Evolutionary conservation across 352 stramenopile genomes (phyloP), one percentile per base, ranked within the genome.

Genomic region (Bremia lactucae): DNA sequence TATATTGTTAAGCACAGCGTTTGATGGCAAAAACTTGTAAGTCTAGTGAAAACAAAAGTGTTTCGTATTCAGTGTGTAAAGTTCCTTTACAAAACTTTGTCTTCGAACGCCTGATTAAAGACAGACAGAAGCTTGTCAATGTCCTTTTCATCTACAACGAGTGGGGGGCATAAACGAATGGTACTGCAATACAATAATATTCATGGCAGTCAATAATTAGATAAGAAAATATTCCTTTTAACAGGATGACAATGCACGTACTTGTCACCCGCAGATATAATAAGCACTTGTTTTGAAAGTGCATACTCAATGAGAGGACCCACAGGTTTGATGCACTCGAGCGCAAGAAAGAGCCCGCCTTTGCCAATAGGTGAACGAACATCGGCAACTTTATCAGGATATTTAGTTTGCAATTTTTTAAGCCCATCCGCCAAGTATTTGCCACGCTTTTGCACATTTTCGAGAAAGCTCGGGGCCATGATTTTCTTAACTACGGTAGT

Each of bases 211-310:
- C n/a, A n/a, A 36, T 5, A 20, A 36, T 36, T 36, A 21, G 29
- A 36, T 9, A 37, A 15, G 21, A n/a, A 31, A 19, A 13, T 33
- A 37, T 1, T 24, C 22, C n/a, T n/a, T n/a, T n/a, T n/a, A n/a
- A 23, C 49, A 22, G 26, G 18, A 20, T 6, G 33, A 24, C 5
- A 29, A 23, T 16, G 26, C 7, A 71, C 68, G 36, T 63, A 88
- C 76, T 86, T 87, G 59, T 89, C 75, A 21, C 82, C 82, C 16
- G 66, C 82, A 13, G 72, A 82, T 59, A 92, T 90, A 49, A 88
- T 62, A 41, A 94, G 68, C 31, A 94, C 61, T 43, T 72, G 69
- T 49, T 93, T 84, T 15, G 62, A 64, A 31, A 85, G 63, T 26
- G 72, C 69, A 43, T 84, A 84, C 43, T 84, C 65, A 41, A 87